These are phyloP conservation scores for Macadamia integrifolia DNA, from an alignment of 164 flowering plant species.

Conservation along the genomic window DNA sequence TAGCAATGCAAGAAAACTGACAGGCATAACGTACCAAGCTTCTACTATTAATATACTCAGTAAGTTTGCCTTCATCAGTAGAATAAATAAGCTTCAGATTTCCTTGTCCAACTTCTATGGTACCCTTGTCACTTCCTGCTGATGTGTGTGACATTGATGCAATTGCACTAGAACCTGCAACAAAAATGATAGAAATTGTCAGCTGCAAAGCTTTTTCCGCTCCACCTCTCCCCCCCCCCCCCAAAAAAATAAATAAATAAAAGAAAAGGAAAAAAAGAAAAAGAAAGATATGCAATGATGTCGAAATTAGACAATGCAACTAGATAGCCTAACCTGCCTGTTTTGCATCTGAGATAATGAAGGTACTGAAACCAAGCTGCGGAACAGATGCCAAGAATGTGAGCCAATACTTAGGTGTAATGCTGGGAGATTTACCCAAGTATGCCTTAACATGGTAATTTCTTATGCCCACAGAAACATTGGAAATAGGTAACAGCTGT, in stretches of 20 bases:
- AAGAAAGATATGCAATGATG: not conserved
- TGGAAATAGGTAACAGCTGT: slow-evolving; percentile 57
- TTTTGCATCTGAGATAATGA: slow-evolving; percentile 44
- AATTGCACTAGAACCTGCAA: slow-evolving; percentile 43
- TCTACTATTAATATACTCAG: slow-evolving; percentile 49
- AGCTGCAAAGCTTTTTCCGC: too few relatives aligned
- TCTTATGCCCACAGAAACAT: slow-evolving; percentile 37
- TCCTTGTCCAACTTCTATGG: slow-evolving; percentile 78
- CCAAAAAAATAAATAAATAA: not conserved
- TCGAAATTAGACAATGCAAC: not conserved
- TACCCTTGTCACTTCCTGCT: slow-evolving; percentile 24
- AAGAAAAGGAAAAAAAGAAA: not conserved
- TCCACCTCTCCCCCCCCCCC: not conserved
- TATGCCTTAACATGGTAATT: slow-evolving; percentile 63
- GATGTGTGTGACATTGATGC: slow-evolving; percentile 32
- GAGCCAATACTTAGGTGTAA: slow-evolving; percentile 67
- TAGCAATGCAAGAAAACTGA: not conserved
- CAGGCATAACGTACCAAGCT: slow-evolving; percentile 39
- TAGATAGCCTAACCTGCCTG: slow-evolving; percentile 33
- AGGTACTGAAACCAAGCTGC: slow-evolving; percentile 90
- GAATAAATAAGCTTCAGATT: slow-evolving; percentile 59
- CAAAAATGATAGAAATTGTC: not conserved
- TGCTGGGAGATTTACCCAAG: slow-evolving; percentile 42
- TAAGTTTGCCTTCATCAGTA: slow-evolving; percentile 53
- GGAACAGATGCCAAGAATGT: slow-evolving; percentile 79